Evolutionary conservation across 2,329 filamentous ascomycete genomes (phyloP).

Genomic region (Colletotrichum phormii): DNA sequence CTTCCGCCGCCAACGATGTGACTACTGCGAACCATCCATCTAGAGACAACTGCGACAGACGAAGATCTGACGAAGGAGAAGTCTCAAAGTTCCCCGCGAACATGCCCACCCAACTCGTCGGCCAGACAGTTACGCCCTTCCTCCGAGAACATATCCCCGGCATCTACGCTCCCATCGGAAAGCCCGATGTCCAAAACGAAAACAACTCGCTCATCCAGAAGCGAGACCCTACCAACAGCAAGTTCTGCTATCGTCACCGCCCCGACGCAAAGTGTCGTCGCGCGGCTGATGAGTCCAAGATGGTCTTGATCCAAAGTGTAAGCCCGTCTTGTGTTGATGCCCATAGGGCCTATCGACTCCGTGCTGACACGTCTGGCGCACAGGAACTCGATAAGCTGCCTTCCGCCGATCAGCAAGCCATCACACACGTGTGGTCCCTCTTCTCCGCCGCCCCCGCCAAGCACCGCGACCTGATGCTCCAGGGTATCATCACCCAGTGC

Average conservation of each 20-base stretch:
- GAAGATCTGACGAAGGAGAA: slow-evolving; percentile 62
- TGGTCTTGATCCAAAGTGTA: slow-evolving; percentile 93
- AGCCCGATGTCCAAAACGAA: slow-evolving; percentile 59
- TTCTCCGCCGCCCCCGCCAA: slow-evolving; percentile 96
- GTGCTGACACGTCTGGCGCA: slow-evolving; percentile 41
- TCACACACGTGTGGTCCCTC: slow-evolving; percentile 96
- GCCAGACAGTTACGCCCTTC: slow-evolving; percentile 87
- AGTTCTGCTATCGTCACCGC: slow-evolving; percentile 94
- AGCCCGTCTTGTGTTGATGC: slow-evolving; percentile 45
- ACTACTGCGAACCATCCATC: slow-evolving; percentile 36
- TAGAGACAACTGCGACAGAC: slow-evolving; percentile 62
- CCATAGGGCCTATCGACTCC: slow-evolving; percentile 4
- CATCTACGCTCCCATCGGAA: slow-evolving; percentile 85
- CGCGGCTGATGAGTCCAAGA: slow-evolving; percentile 93
- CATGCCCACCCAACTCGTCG: slow-evolving; percentile 75
- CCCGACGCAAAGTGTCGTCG: slow-evolving; percentile 94
- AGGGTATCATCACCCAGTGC: slow-evolving; percentile 95
- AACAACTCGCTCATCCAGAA: slow-evolving; percentile 41
- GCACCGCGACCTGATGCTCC: slow-evolving; percentile 94
- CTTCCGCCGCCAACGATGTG: slow-evolving; percentile 28
- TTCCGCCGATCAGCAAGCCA: slow-evolving; percentile 89
- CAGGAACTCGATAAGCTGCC: slow-evolving; percentile 86
- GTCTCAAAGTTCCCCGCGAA: slow-evolving; percentile 60
- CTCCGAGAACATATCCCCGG: slow-evolving; percentile 90
- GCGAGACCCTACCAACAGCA: slow-evolving; percentile 76